Percentiles rank a stretch among this genome's conserved stretches.
Evolutionary conservation across 169 alveolate species (phyloP).

Genomic region (Plasmodium relictum): DNA sequence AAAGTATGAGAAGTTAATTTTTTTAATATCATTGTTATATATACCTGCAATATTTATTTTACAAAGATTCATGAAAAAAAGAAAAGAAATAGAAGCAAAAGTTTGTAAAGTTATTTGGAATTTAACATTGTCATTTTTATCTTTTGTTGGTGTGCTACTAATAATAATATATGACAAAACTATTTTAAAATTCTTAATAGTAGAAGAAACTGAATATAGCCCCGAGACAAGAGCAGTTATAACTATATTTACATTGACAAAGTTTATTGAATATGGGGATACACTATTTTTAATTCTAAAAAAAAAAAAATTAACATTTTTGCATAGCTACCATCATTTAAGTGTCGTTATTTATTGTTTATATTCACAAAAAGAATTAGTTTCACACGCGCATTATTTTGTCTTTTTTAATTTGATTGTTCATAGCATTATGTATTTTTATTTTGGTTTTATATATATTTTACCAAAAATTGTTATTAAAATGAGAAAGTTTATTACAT

Average conservation of each 20-base stretch:
- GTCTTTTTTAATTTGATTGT: conserved; percentile 81
- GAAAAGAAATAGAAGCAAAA: conserved; percentile 56
- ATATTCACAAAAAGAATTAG: conserved; percentile 81
- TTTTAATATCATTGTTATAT: conserved; percentile 74
- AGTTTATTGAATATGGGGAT: conserved; percentile 85
- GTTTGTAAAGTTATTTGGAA: conserved; percentile 41
- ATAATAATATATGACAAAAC: conserved; percentile 32
- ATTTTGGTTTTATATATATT: conserved; percentile 79
- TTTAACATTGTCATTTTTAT: conserved; percentile 27
- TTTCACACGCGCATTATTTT: conserved; percentile 83
- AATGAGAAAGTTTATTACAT: conserved; percentile 36
- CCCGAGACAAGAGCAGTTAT: conserved; percentile 81
- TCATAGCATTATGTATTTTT: conserved; percentile 84
- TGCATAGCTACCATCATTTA: conserved; percentile 85
- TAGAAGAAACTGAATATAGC: conserved; percentile 67
- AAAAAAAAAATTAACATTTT: conserved; percentile 81
- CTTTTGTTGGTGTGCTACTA: conserved; percentile 33
- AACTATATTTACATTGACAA: conserved; percentile 80
- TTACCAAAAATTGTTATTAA: conserved; percentile 26
- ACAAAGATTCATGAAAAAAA: conserved; percentile 74
- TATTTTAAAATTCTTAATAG: conserved; percentile 30
- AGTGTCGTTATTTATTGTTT: conserved; percentile 84
- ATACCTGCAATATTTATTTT: conserved; percentile 74
- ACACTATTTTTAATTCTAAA: conserved; percentile 78
- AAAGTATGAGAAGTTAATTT: conserved; percentile 39